A percentile compares a stretch with the other conserved stretches of the same genome.
These are phyloP conservation scores for Rhizophagus prolifer DNA, from an alignment of 192 early-diverging fungal species.

Conservation along the genomic window DNA sequence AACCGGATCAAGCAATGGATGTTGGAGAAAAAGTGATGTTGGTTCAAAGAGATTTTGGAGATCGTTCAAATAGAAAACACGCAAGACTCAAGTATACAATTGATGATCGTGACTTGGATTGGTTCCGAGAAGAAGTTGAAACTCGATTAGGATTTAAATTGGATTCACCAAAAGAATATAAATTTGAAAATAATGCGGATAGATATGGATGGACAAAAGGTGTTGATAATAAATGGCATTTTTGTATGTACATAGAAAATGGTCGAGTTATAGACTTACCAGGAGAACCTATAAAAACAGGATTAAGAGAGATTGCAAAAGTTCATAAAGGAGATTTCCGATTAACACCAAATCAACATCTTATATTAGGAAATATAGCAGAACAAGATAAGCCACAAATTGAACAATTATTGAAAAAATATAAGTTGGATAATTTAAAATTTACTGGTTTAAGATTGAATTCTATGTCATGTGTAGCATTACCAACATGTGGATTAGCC, in stretches of 20 bases:
- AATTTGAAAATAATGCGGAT: constrained; percentile 88
- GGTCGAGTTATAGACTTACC: constrained; percentile 86
- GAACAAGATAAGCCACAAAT: constrained; percentile 70
- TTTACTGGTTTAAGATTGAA: constrained; percentile 81
- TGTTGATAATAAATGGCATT: constrained; percentile 67
- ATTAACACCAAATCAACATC: constrained; percentile 90
- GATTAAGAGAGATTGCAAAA: constrained; percentile 75
- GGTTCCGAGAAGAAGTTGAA: constrained; percentile 88
- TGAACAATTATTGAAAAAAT: constrained; percentile 69
- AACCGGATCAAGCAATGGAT: constrained; percentile 72
- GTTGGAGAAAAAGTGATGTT: constrained; percentile 90
- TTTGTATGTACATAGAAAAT: constrained; percentile 90
- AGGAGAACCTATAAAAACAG: constrained; percentile 69
- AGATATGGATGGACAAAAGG: constrained; percentile 90
- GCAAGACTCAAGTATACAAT: constrained; percentile 98
- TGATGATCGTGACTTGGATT: constrained; percentile 90
- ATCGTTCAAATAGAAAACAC: constrained; percentile 97
- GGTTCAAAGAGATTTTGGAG: constrained; percentile 93
- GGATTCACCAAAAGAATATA: constrained; percentile 65
- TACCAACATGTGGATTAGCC: constrained; percentile 92
- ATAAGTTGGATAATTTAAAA: constrained; percentile 80
- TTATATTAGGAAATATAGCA: constrained; percentile 78
- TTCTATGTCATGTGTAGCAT: constrained; percentile 94
- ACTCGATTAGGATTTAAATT: constrained; percentile 73
- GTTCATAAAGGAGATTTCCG: constrained; percentile 77